A percentile compares a stretch with the other conserved stretches of the same genome.
phyloP scores from a whole-genome alignment of 2,329 filamentous ascomycete genomes.

The Pseudopyricularia javanii region DNA sequence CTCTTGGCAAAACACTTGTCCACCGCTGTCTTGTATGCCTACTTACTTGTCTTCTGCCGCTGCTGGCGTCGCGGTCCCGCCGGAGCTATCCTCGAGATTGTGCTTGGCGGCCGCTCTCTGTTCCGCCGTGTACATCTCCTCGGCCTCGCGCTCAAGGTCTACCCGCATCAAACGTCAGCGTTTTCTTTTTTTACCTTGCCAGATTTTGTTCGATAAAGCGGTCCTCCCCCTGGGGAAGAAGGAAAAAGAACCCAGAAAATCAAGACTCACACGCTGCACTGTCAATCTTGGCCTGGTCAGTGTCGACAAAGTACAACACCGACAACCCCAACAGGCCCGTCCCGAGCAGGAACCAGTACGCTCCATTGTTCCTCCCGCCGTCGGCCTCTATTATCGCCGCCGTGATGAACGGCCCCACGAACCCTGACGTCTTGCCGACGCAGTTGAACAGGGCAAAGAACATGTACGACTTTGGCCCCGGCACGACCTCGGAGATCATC shows the following conservation, averaged over 20 bases:
- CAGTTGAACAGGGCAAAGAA: slow-evolving; percentile 12
- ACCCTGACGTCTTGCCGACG: slow-evolving; percentile 12
- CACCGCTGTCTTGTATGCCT: too few relatives aligned
- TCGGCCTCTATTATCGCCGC: slow-evolving; percentile 10
- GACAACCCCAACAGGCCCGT: slow-evolving; percentile 8
- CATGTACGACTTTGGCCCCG: slow-evolving; percentile 10
- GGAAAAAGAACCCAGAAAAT: neutral
- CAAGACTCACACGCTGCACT: slow-evolving; percentile 5
- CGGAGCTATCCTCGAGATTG: neutral
- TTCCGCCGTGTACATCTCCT: slow-evolving; percentile 47
- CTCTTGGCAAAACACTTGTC: too few relatives aligned
- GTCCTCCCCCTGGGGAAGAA: too few relatives aligned
- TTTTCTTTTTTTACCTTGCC: too few relatives aligned
- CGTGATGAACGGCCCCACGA: slow-evolving; percentile 12
- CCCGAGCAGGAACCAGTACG: slow-evolving; percentile 11
- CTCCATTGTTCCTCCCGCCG: slow-evolving; percentile 5
- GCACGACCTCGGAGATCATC: slow-evolving; percentile 13
- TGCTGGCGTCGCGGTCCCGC: neutral
- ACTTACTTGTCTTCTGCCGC: too few relatives aligned
- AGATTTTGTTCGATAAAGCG: too few relatives aligned
- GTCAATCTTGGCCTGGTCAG: slow-evolving; percentile 10
- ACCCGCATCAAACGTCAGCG: neutral
- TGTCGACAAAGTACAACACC: slow-evolving; percentile 10
- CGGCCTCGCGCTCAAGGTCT: slow-evolving; percentile 29
- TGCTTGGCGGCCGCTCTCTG: slow-evolving; percentile 50